phyloP scores from a whole-genome alignment of 176 grass and related monocot genomes.

The Aegilops umbellulata region DNA sequence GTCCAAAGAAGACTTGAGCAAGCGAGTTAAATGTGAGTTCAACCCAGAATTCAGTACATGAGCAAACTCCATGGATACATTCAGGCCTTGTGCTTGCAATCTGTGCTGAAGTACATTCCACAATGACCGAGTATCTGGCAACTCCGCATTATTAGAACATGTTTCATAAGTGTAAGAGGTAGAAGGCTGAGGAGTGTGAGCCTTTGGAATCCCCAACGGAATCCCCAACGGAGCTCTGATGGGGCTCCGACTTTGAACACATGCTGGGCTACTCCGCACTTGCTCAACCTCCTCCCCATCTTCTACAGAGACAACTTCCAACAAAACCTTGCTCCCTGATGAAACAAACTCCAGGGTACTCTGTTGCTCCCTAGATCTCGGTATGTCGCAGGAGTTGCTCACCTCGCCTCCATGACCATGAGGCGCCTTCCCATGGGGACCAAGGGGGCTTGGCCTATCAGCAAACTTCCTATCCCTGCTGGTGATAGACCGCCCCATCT shows the following conservation, averaged over 20 bases:
- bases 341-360: slow-evolving; percentile 25
- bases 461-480: slow-evolving; percentile 25
- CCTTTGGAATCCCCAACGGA: slow-evolving; percentile 27
- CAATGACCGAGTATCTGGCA: slow-evolving; percentile 45
- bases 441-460: slow-evolving; percentile 31
- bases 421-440: slow-evolving; percentile 28
- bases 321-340: slow-evolving; percentile 22
- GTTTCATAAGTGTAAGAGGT: slow-evolving; percentile 17
- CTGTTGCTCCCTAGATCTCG: slow-evolving; percentile 17
- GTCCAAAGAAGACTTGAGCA: slow-evolving; percentile 37
- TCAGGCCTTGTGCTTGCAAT: slow-evolving; percentile 31
- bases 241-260: slow-evolving; percentile 46
- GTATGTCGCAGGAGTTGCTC: slow-evolving; percentile 23
- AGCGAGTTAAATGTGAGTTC: slow-evolving; percentile 33
- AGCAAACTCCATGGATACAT: slow-evolving; percentile 41
- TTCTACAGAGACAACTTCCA: slow-evolving; percentile 48
- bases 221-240: slow-evolving; percentile 44
- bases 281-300: slow-evolving; percentile 57
- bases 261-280: slow-evolving; percentile 29
- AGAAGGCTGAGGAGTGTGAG: slow-evolving; percentile 9
- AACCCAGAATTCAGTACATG: slow-evolving; percentile 45
- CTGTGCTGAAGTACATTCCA: slow-evolving; percentile 19
- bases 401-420: slow-evolving; percentile 23
- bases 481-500: slow-evolving; percentile 17
- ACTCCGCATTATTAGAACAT: slow-evolving; percentile 10